A percentile compares a stretch with the other conserved stretches of the same genome.
phyloP scores from a whole-genome alignment of 495 filamentous ascomycete genomes.

The Aspergillus kassunensis region DNA sequence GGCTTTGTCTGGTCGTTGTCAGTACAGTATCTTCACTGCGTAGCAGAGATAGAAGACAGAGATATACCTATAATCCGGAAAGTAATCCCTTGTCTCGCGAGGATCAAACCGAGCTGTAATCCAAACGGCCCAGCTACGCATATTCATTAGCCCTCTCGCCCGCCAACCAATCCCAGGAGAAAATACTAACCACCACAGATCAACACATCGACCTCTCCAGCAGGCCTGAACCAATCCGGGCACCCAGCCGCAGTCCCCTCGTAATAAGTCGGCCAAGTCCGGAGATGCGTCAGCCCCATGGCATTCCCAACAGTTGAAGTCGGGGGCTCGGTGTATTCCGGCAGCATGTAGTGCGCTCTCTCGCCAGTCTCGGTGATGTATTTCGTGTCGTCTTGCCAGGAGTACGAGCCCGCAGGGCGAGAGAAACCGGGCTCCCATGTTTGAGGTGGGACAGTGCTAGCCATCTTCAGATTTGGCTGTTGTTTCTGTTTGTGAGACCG shows the following conservation, averaged over 20 bases:
- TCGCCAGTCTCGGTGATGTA: background rate
- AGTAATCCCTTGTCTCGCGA: background rate
- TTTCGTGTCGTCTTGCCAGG: background rate
- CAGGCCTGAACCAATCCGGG: background rate
- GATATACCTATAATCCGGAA: background rate
- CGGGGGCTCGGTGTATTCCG: background rate
- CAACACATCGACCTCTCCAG: background rate
- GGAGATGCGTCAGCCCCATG: slow-evolving; percentile 1
- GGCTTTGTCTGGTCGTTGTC: background rate
- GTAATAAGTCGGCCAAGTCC: background rate
- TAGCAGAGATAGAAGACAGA: background rate
- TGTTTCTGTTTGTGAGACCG: background rate
- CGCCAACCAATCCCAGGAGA: background rate
- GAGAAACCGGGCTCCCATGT: background rate
- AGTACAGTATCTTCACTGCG: background rate
- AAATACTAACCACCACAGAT: slow-evolving; percentile 1
- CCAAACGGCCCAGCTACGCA: slow-evolving; percentile 1
- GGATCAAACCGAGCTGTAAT: background rate
- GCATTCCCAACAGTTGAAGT: slow-evolving; percentile 7
- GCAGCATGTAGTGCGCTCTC: background rate
- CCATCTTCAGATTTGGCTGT: background rate
- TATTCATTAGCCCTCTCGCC: background rate
- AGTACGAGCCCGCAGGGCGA: background rate
- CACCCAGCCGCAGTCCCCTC: background rate
- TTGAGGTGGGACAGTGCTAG: background rate